phyloP scores from a whole-genome alignment of 176 grass and related monocot species.

The Aegilops longissima region DNA sequence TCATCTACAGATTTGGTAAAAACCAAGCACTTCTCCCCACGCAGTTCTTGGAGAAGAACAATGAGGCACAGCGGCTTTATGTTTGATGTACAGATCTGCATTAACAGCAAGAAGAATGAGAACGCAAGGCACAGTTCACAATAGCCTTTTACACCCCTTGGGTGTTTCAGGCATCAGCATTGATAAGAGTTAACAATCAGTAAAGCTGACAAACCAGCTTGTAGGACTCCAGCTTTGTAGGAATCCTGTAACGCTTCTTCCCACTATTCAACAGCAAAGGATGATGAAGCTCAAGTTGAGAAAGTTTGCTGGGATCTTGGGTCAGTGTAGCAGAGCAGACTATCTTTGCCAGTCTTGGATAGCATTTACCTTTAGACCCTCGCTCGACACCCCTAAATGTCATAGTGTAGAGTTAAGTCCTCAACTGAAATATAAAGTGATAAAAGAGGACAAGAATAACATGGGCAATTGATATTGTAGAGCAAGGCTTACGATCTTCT shows the following conservation, averaged over 20 bases:
- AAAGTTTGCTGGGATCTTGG: conserved; percentile 99
- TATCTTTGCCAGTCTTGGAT: conserved; percentile 81
- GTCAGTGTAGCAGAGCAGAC: conserved; percentile 89
- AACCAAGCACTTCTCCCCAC: conserved; percentile 79
- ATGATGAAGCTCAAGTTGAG: conserved; percentile 85
- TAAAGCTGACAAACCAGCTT: conserved; percentile 62
- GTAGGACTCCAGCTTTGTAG: conserved; percentile 66
- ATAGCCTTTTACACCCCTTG: conserved; percentile 5
- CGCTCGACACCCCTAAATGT: conserved; percentile 64
- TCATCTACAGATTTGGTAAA: conserved; percentile 93
- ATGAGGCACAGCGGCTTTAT: conserved; percentile 81
- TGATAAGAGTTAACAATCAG: background rate
- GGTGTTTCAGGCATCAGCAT: background rate
- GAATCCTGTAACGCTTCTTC: conserved; percentile 80
- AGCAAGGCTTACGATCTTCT: conserved; percentile 68
- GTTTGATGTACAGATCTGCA: conserved; percentile 88
- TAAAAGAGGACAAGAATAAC: background rate
- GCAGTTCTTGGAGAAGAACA: conserved; percentile 71
- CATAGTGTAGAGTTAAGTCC: conserved; percentile 29
- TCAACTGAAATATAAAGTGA: background rate
- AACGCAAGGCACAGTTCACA: background rate
- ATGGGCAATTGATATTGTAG: background rate
- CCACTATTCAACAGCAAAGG: conserved; percentile 90
- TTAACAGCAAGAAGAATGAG: conserved; percentile 20
- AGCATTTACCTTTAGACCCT: conserved; percentile 84